Evolutionary conservation across 2,329 filamentous ascomycete genomes (phyloP), one percentile per base, ranked within the genome.

Genomic region (Nigrospora osmanthi): DNA sequence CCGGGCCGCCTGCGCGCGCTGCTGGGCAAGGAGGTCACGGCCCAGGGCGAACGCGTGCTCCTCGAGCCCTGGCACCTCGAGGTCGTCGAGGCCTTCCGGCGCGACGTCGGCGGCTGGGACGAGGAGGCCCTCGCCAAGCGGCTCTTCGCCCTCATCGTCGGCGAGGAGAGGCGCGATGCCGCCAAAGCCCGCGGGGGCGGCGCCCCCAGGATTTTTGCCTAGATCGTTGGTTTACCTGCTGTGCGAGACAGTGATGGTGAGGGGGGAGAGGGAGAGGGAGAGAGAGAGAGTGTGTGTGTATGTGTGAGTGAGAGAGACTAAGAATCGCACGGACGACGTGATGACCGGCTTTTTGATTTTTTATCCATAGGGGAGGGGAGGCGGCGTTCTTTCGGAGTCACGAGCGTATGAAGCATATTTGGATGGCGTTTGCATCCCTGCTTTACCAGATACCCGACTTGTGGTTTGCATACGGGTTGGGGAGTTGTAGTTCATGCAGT

Each of bases 21-120:
- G 31, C 61, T 78, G 3, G 74, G 75, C 46, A 75, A 71, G 54
- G 66, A 63, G 23, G 70, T 80, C 45, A 56, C 58, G 19, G 68
- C 71, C 28, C 68, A 72, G 33, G 72, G 68, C 38, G 64, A 70
- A 55, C 58, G 60, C 5, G 63, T 81, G 62, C 49, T 63, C 17
- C 62, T 81, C 15, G 69, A 78, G 58, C 56, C 64, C 46, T 80
- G 76, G 76, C 78, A 81, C 47, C 58, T 80, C 15, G 76, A 81
- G 47, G 68, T 79, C 44, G 68, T 80, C 19, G 72, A 78, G 47
- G 76, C 71, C 3, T 81, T 80, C 53, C 62, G 60, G 46, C 55
- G 55, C 12, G 64, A 72, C 47, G 65, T 76, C 3, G 69, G 69
- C 15, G 67, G 63, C 11, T 80, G 76, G 75, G 68, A 72, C 17